Conservation (phyloP, 768 basidiomycete species). For the Psilocybe azurescens region DNA sequence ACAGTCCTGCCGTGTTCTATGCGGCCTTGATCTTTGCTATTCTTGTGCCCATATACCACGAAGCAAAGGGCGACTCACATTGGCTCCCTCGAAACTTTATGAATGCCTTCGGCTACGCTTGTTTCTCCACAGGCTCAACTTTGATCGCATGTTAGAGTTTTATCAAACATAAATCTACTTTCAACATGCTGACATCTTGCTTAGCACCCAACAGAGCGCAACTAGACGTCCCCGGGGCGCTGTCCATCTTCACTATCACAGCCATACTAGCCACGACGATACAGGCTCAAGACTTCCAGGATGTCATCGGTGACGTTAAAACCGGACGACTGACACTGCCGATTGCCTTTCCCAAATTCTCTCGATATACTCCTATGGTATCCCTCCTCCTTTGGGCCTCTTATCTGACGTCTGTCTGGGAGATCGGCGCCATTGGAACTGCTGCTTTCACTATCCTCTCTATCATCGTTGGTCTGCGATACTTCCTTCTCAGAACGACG, state of each 20-base stretch:
- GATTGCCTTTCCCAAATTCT: constrained; percentile 42
- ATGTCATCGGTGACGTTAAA: constrained; percentile 44
- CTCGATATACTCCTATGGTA: constrained; percentile 35
- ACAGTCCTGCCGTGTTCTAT: constrained; percentile 33
- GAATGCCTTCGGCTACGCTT: constrained; percentile 43
- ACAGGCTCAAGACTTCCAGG: constrained; percentile 55
- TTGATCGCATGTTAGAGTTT: constrained; percentile 37
- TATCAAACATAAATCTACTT: not conserved
- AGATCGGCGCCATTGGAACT: constrained; percentile 30
- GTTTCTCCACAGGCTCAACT: constrained; percentile 42
- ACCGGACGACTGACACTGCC: constrained; percentile 49
- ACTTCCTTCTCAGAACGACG: constrained; percentile 20
- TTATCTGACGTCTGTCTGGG: constrained; percentile 38
- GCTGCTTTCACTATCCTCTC: constrained; percentile 35
- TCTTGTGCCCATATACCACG: constrained; percentile 43
- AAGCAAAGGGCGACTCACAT: constrained; percentile 39
- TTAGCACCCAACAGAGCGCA: constrained; percentile 27
- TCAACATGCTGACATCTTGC: not conserved
- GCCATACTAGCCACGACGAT: constrained; percentile 48
- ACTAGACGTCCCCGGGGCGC: constrained; percentile 31
- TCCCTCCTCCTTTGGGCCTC: constrained; percentile 43
- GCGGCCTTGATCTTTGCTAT: constrained; percentile 39
- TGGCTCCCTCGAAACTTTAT: constrained; percentile 44
- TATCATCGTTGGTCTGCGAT: constrained; percentile 30
- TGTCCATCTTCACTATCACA: constrained; percentile 40